Base-by-base conservation (phyloP, 768 basidiomycete species). In the Sarcomyxa edulis region DNA sequence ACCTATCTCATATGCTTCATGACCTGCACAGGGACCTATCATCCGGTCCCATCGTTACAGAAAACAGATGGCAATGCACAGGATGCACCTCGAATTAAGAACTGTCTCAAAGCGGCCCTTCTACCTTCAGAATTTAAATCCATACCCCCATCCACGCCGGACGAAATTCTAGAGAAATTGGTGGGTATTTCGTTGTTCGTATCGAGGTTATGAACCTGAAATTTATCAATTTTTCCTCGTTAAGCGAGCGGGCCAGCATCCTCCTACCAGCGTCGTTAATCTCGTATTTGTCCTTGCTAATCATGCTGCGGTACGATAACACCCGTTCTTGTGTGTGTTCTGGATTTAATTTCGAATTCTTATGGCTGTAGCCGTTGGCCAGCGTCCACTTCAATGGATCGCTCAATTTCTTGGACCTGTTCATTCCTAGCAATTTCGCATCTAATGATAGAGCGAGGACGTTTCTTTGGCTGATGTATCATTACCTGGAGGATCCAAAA, bases 401-500 rank as follows among this genome's bases (percentile, higher is more conserved):
- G 10, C 52, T 84, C 26, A 85, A 86, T 54, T 83, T 93, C 43
- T 65, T 90, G 30, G 90, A 93, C 60, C 67, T 94, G 23, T 93
- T 94, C 58, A 69, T 88, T 28, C 85, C 88, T 20, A 58, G 56
- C 22, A 78, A 73, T 31, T 65, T 89, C 23, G 71, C 81, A 8
- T 87, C 90, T 3, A 57, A 59, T 5, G 81, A 84, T 46, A 81
- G 91, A 21, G 87, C 84, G 5, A 66, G 65, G 42, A 84, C 78
- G 4, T 88, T 94, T 57, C 69, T 95, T 22, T 91, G 86, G 84
- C 69, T 90, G 40, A 61, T 91, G 34, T 91, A 78, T 58, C 72
- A 87, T 53, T 91, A 93, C 57, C 67, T 93, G 46, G 88, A 92
- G 58, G 69, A 68, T 23, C 68, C 74, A 1, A 66, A 70, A 24